A percentile compares a stretch with the other conserved stretches of the same genome.
Evolutionary conservation across 176 grass and related monocot species (phyloP).

Genomic region (Paspalum vaginatum): DNA sequence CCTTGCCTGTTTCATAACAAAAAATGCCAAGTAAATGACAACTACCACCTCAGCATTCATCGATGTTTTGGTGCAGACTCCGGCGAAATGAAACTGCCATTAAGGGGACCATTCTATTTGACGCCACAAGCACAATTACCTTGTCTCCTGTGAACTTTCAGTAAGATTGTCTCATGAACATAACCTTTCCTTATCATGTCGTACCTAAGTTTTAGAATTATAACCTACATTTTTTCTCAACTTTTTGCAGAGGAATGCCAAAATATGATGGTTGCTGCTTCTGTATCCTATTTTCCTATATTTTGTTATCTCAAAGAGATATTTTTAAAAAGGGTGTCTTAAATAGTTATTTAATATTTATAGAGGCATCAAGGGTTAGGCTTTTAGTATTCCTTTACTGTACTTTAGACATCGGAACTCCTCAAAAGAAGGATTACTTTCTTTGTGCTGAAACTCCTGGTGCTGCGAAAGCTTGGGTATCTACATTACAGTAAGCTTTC

Average conservation of each 20-base stretch:
- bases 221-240: conserved; percentile 31
- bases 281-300: conserved; percentile 66
- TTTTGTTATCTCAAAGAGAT: conserved; percentile 12
- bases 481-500: conserved; percentile 89
- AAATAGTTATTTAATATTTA: background rate
- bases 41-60: background rate
- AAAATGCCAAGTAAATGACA: conserved; percentile 20
- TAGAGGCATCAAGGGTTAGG: background rate
- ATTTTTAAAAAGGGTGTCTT: background rate
- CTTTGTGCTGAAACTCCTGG: conserved; percentile 95
- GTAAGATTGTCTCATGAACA: conserved; percentile 50
- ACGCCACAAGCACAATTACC: conserved; percentile 92
- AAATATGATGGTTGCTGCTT: conserved; percentile 98
- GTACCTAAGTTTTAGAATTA: conserved; percentile 11
- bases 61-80: conserved; percentile 58
- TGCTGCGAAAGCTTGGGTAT: conserved; percentile 93
- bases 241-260: conserved; percentile 76
- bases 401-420: conserved; percentile 84
- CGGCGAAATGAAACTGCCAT: conserved; percentile 73
- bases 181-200: background rate
- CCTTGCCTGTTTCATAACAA: conserved; percentile 13
- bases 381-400: conserved; percentile 66
- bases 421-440: conserved; percentile 98
- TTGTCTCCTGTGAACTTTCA: conserved; percentile 96
- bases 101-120: conserved; percentile 87